Base-by-base conservation (phyloP, 305 asterid species). In the Withania somnifera region DNA sequence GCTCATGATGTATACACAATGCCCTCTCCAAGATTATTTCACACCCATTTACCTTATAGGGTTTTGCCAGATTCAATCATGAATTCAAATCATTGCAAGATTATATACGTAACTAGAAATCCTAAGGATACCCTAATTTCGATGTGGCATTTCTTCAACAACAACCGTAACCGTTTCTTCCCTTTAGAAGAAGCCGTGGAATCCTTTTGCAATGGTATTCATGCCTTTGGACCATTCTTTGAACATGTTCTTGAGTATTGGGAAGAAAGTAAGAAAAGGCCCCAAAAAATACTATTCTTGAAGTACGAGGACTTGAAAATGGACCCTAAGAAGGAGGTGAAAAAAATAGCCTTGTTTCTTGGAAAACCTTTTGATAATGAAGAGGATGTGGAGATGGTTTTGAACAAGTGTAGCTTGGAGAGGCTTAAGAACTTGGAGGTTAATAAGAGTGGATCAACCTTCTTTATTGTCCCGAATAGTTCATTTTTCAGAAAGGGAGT, bases 101-200 rank as follows among this genome's bases (percentile, higher is more conserved):
- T 77, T 32, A 71, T 60, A 6, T 82, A 81, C 26, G 28, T 81
- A 17, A 54, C 57, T 11, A 32, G 83, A 19, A 66, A 82, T 13
- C 81, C 84, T 10, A 82, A 69, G 10, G 84, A 82, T 53, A 71
- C 80, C 30, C 13, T 82, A 11, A 78, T 80, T 15, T 80, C 83
- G 40, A 22, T 60, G 77, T 60, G 60, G 83, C 60, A 80, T 50
- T 50, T 50, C 54, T 50, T 50, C 1, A 50, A 45, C 15, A 0
- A 4, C 14, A 50, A 50, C 5, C 1, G 1, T 50, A 14, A 50
- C 7, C 7, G 7, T 14, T 14, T 1, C 4, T 7, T 2, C 60
- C 1, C 60, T 53, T n/a, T 53, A n/a, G 26, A 53, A 53, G 2
- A n/a, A n/a, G 60, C 2, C 7, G n/a, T 50, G 7, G 51, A 45